Base-by-base conservation (phyloP, 2,329 filamentous ascomycete genomes). In the Arachnomyces sp. region DNA sequence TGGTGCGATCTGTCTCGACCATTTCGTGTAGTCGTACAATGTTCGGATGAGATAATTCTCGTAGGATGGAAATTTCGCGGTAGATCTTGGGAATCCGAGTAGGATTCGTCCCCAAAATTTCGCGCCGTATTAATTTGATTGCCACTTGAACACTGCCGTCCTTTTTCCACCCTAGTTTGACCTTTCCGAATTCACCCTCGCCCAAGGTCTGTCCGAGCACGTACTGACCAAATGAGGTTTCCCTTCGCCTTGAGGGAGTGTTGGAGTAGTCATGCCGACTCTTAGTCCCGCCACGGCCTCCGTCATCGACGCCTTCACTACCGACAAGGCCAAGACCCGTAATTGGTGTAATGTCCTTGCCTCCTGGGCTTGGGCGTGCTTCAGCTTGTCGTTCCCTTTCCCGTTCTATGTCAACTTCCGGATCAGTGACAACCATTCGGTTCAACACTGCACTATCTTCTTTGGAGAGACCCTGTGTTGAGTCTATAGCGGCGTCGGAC, bases 171-270 rank as follows among this genome's bases (percentile, higher is more conserved):
- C 92, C 92, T 57, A 96, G 80, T 65, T 95, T 96, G 54, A 98
- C 92, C 62, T 98, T 98, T 50, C 92, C 92, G 61, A 98, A 98
- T 65, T 98, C 92, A 46, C 92, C 92, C 69, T 98, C 92, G 36
- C 92, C 92, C 36, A 98, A 82, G 2, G 90, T 96, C 62, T 95
- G 90, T 28, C 92, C 92, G 3, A 98, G 75, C 45, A 94, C 87
- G 63, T 96, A 98, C 48, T 95, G 88, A 44, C 90, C 90, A 60
- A 98, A 96, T 50, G 86, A 89, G 31, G 84, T 88, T 49, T 84
- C 79, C 68, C 93, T 95, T 44, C 74, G 66, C 21, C 69, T 66
- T 14, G 69, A 66, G 12, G 55, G 46, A 34, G 62, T 63, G 41
- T 59, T 63, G 14, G 75, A 75, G 53, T 79, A 76, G 52, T 81